Evolutionary conservation across 2,329 filamentous ascomycete species (phyloP), one percentile per base, ranked within the genome.

Genomic region (Alternaria rosae): DNA sequence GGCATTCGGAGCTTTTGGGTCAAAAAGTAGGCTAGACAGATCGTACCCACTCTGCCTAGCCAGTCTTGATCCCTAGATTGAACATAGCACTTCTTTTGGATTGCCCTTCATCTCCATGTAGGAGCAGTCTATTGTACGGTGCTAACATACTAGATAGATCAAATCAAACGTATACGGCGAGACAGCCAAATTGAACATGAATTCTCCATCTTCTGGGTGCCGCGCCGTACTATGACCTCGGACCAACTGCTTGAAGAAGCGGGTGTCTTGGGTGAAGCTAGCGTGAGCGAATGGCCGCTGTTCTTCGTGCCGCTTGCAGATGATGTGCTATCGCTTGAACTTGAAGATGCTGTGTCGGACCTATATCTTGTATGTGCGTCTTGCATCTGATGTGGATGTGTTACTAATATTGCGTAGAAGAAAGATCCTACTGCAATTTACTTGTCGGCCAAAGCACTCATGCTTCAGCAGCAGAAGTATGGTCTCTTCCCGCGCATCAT

Each of bases 151-250:
- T 45, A 73, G 54, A 76, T 63, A 97, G 94, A 92, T 70, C 93
- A 98, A 83, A 93, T 98, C 72, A 94, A 94, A 79, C 90, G 92
- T 63, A 85, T 98, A 61, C 92, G 94, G 73, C 91, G 91, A 74
- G 93, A 95, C 79, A 94, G 91, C 76, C 91, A 93, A 74, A 92
- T 90, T 48, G 92, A 93, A 69, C 95, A 99, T 86, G 94, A 99
- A 72, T 97, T 98, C 77, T 94, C 94, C 66, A 91, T 99, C 71
- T 94, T 97, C 77, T 98, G 95, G 92, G 92, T 97, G 43, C 94
- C 96, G 6, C 89, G 95, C 60, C 91, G 95, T 64, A 98, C 95
- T 5, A 84, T 97, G 57, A 91, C 98, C 57, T 95, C 93, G 70
- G 93, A 98, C 78, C 90, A 93, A 76, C 87, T 98, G 51, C 85